phyloP scores from a whole-genome alignment of 2,329 filamentous ascomycete species.

The Colletotrichum australisinense region DNA sequence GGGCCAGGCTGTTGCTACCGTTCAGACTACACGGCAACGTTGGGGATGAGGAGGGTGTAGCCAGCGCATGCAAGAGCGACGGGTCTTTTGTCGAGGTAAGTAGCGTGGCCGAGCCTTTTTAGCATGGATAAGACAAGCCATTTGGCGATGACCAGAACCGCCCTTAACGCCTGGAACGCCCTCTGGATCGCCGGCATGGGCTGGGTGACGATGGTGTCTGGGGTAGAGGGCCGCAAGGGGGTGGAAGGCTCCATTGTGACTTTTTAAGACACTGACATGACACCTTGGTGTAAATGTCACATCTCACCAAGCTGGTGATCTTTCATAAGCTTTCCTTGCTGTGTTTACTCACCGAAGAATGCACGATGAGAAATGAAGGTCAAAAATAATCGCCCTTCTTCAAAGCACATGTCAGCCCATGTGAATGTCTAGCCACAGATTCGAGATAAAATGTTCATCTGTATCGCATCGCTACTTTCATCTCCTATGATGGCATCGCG shows the following conservation, averaged over 20 bases:
- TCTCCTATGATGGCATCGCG: neutral
- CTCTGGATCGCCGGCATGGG: neutral
- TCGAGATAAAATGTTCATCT: too few relatives aligned
- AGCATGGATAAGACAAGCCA: slow-evolving; percentile 47
- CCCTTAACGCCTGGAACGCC: neutral
- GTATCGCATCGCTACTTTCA: too few relatives aligned
- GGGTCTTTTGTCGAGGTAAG: neutral
- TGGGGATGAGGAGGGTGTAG: slow-evolving; percentile 37
- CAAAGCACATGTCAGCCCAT: too few relatives aligned
- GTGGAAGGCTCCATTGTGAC: neutral
- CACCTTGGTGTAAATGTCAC: neutral
- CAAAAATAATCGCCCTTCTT: neutral
- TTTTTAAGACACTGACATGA: neutral
- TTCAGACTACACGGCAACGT: slow-evolving; percentile 39
- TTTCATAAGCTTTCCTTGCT: neutral
- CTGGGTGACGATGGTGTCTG: neutral
- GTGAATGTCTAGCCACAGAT: too few relatives aligned
- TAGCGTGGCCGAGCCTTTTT: slow-evolving; percentile 41
- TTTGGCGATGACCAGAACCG: slow-evolving; percentile 45
- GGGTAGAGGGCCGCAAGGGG: neutral
- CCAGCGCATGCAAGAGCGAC: neutral
- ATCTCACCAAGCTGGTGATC: slow-evolving; percentile 3
- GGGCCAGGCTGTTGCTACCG: slow-evolving; percentile 42
- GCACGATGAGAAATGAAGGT: neutral
- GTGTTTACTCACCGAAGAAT: too few relatives aligned